phyloP scores from a whole-genome alignment of 2,329 filamentous ascomycete genomes.

The Alternaria sp. region DNA sequence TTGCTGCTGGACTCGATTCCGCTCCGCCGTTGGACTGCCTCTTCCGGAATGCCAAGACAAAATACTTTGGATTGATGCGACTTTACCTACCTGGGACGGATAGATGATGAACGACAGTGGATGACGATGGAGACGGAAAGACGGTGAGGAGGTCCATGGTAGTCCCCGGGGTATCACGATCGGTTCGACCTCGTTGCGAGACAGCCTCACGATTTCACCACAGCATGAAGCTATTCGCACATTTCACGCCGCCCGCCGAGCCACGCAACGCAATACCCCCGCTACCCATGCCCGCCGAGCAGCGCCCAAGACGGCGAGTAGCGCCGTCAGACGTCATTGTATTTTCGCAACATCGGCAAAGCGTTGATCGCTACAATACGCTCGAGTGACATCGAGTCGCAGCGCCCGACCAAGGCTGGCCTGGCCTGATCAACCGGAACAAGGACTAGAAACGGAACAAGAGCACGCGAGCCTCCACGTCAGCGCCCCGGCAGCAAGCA shows the following conservation, averaged over 20 bases:
- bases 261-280: background rate
- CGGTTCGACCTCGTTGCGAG: background rate
- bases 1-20: background rate
- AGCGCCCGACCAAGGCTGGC: conserved; percentile 13
- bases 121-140: background rate
- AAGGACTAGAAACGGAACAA: conserved; percentile 1
- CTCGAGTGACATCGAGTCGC: conserved; percentile 12
- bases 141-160: background rate
- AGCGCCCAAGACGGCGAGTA: background rate
- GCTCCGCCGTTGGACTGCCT: conserved; percentile 13
- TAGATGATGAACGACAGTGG: background rate
- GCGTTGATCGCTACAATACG: background rate
- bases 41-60: conserved; percentile 16
- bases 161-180: background rate
- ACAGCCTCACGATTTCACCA: background rate
- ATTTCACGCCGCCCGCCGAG: background rate
- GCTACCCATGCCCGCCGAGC: background rate
- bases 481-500: conserved; percentile 20
- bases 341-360: background rate
- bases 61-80: background rate
- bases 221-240: conserved; percentile 2
- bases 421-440: background rate
- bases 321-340: background rate
- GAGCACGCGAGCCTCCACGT: conserved; percentile 25
- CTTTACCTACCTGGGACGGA: background rate